phyloP scores from a whole-genome alignment of 2,329 filamentous ascomycete species.

The Pseudophaeomoniella oleicola region DNA sequence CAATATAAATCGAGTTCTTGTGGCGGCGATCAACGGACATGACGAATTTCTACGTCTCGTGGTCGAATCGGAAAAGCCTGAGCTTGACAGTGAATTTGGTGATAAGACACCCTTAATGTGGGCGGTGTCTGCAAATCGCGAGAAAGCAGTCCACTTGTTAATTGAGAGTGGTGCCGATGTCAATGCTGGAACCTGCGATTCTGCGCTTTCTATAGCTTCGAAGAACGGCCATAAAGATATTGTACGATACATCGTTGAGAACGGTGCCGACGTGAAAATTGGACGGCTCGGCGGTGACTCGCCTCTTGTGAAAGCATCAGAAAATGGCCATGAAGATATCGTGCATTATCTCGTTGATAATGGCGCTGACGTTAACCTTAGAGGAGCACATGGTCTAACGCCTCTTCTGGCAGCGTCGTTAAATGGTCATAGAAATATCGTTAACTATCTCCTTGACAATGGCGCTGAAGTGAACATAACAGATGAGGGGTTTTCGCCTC shows the following conservation, averaged over 20 bases:
- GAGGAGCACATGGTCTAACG: neutral
- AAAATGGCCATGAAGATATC: slow-evolving; percentile 6
- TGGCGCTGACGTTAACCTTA: slow-evolving; percentile 2
- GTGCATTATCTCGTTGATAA: slow-evolving; percentile 13
- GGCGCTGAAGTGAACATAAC: slow-evolving; percentile 5
- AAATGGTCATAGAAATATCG: neutral
- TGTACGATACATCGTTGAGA: neutral
- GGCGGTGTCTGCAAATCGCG: neutral
- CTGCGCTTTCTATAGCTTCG: neutral
- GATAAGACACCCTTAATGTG: no score
- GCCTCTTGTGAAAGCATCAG: slow-evolving; percentile 9
- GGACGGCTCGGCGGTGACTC: slow-evolving; percentile 1
- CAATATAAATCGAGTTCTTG: no score
- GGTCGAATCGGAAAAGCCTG: no score
- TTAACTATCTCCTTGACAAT: slow-evolving; percentile 1
- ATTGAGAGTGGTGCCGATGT: slow-evolving; percentile 1
- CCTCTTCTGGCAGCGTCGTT: neutral
- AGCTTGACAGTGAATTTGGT: no score
- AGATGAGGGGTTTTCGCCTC: no score
- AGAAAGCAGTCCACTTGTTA: neutral
- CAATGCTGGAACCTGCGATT: no score
- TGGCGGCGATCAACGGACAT: no score
- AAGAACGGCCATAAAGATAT: neutral
- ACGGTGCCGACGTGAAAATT: slow-evolving; percentile 2
- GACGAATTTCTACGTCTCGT: no score